Percentiles rank a stretch among this genome's conserved stretches.
These are phyloP conservation scores for Ceratocystis cubensis DNA, from an alignment of 2,329 filamentous ascomycete species.

Conservation along the genomic window DNA sequence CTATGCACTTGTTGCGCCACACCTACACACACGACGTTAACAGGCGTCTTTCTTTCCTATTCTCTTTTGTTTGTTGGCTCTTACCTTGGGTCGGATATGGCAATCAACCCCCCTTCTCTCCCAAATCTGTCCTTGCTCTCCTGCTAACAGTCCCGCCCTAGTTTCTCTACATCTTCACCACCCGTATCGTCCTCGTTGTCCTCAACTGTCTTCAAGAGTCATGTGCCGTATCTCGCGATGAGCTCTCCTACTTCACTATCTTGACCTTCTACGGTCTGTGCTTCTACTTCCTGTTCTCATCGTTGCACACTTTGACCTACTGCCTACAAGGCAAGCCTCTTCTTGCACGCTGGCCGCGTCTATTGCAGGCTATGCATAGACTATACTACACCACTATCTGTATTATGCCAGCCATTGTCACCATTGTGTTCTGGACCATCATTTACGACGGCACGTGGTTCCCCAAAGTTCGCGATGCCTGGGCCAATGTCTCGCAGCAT, in stretches of 20 bases:
- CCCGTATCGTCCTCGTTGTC: constrained; percentile 56
- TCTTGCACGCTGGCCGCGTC: constrained; percentile 46
- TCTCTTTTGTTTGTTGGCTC: neutral
- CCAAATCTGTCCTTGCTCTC: too few relatives aligned
- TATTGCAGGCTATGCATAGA: constrained; percentile 51
- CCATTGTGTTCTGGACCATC: constrained; percentile 56
- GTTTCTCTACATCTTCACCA: constrained; percentile 56
- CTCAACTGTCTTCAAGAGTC: constrained; percentile 44
- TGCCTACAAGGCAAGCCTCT: constrained; percentile 40
- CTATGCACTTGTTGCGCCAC: neutral
- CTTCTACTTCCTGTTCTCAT: constrained; percentile 61
- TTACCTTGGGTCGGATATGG: neutral
- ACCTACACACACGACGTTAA: too few relatives aligned
- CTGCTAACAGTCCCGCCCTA: constrained; percentile 24
- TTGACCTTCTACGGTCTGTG: constrained; percentile 71
- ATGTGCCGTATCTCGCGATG: constrained; percentile 36
- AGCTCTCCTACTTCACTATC: constrained; percentile 73
- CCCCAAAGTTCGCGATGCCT: constrained; percentile 38
- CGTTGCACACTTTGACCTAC: constrained; percentile 59
- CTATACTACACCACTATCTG: constrained; percentile 51
- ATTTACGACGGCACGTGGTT: constrained; percentile 45
- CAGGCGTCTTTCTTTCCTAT: too few relatives aligned
- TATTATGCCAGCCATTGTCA: constrained; percentile 55
- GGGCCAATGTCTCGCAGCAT: constrained; percentile 61
- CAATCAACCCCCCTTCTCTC: too few relatives aligned